phyloP scores from a whole-genome alignment of 208 protist species.

The Leishmania major region DNA sequence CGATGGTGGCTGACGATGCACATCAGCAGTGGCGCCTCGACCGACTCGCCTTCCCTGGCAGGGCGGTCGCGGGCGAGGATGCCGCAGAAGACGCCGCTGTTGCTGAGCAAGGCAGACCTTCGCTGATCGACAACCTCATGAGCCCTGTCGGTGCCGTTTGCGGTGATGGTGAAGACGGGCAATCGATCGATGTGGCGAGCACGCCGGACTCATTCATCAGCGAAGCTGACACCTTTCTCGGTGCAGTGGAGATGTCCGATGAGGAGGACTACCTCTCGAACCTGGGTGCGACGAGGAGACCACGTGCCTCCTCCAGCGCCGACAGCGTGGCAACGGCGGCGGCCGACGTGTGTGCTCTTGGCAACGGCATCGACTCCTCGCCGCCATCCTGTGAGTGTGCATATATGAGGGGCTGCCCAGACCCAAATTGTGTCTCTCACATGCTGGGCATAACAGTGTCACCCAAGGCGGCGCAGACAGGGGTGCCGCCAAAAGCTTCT shows the following conservation, averaged over 20 bases:
- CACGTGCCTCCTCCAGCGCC: neutral
- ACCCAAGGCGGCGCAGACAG: neutral
- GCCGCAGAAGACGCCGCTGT: neutral
- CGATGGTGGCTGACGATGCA: neutral
- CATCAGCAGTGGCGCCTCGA: neutral
- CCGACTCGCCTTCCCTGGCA: neutral
- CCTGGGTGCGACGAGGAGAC: neutral
- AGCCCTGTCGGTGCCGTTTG: neutral
- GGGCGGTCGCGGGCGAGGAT: neutral
- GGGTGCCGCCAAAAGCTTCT: neutral
- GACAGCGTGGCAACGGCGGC: neutral
- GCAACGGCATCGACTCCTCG: slow-evolving; percentile 1
- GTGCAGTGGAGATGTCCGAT: neutral
- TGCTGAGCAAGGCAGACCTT: neutral
- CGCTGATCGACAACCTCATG: neutral
- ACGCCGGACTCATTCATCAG: neutral
- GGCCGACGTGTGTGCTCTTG: neutral
- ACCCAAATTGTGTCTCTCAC: neutral
- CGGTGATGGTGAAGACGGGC: neutral
- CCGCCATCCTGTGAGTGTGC: neutral
- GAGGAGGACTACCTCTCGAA: slow-evolving; percentile 3
- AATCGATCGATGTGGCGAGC: neutral
- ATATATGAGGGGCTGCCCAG: slow-evolving; percentile 2
- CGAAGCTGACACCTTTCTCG: neutral
- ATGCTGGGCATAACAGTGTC: slow-evolving; percentile 9